Evolutionary conservation across 257 asterid species (phyloP), one percentile per base, ranked within the genome.

Genomic region (Leonotis leonurus): DNA sequence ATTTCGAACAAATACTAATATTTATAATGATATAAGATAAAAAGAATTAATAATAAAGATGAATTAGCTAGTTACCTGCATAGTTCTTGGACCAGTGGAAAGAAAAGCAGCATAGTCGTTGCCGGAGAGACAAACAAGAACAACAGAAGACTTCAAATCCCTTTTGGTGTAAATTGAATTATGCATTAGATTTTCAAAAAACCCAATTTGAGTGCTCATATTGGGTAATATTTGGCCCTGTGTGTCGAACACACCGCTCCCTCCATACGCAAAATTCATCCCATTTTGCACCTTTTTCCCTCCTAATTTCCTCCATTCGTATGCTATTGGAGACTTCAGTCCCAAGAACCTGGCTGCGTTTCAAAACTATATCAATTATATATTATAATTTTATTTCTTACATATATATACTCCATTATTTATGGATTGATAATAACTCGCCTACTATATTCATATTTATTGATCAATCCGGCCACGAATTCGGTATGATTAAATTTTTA

Each of bases 241-340:
- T 0, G 95, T 92, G 65, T 86, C 44, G 69, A 92, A 92, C 4
- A 92, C 99, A 0, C 99, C 99, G 27, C 91, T 92, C 26, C 99
- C 99, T 55, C 99, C 99, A 22, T 77, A 89, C 0, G 99, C 99
- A 21, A 89, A 92, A 78, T 92, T 87, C 74, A 92, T 18, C 7
- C 99, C 99, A 37, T 77, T 41, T n/a, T 16, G 35, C 64, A 85
- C 0, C 24, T 76, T 75, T 13, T 77, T 69, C 1, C 74, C 68
- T 1, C 74, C 95, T 54, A 71, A 51, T 45, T 83, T 85, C 74
- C 75, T 80, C 95, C 86, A 85, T 73, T 66, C 57, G 70, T 80
- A 81, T 2, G 97, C 84, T 3, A 83, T 4, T 1, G 99, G 99
- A 35, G 96, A 68, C 61, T 77, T 83, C n/a, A 89, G 36, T 53